These are phyloP conservation scores for Fusarium zealandicum DNA, from an alignment of 2,329 filamentous ascomycete species.

Conservation along the genomic window DNA sequence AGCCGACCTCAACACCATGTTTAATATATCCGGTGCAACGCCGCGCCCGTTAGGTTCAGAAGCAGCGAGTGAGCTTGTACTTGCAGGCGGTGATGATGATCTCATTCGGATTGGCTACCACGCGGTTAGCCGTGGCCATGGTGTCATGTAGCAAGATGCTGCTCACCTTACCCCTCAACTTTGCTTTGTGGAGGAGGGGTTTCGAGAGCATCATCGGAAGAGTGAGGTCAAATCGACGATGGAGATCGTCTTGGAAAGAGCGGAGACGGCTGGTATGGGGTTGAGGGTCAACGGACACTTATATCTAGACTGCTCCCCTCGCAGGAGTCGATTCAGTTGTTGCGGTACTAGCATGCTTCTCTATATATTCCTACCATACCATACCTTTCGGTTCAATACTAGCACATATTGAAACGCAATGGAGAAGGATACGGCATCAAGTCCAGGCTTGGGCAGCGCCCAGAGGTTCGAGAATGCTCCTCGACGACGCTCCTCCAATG, in stretches of 20 bases:
- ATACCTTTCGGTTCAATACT: no score
- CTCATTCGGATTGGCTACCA: not conserved
- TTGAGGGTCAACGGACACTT: not conserved
- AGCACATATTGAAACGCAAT: not conserved
- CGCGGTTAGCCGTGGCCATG: not conserved
- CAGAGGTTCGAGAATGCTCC: slow-evolving; percentile 10
- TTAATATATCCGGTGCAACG: not conserved
- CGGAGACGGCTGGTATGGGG: not conserved
- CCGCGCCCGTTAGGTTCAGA: not conserved
- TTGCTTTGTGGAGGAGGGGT: not conserved
- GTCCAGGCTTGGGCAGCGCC: not conserved
- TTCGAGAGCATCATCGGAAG: not conserved
- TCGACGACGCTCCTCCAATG: slow-evolving; percentile 1
- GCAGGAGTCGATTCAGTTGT: no score
- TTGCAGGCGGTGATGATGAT: not conserved
- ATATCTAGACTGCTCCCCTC: not conserved
- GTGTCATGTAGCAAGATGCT: not conserved
- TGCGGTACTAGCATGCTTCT: no score
- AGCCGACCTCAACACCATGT: slow-evolving; percentile 14
- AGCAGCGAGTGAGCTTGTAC: not conserved
- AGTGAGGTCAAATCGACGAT: not conserved
- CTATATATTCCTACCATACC: no score
- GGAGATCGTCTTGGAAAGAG: not conserved
- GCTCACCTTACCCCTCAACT: not conserved
- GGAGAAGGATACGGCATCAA: not conserved